phyloP scores from a whole-genome alignment of 1,139 yeast genomes.

The Hyphopichia wangnamkhiaoensis region DNA sequence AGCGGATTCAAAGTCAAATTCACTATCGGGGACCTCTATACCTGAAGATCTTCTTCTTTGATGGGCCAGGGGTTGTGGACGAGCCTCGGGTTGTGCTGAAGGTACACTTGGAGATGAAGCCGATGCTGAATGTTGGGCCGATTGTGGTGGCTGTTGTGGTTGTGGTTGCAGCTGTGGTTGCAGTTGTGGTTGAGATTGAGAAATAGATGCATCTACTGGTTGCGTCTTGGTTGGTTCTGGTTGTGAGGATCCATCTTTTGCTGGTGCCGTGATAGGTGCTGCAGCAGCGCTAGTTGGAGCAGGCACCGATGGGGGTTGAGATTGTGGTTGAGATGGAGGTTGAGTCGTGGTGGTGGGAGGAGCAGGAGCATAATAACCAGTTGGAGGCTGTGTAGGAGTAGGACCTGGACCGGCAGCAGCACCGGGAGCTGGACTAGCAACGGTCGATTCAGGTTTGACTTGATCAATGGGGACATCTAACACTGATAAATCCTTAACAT shows the following conservation, averaged over 20 bases:
- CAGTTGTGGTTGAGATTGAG: slow-evolving; percentile 10
- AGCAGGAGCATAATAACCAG: slow-evolving; percentile 10
- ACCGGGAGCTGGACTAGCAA: slow-evolving; percentile 12
- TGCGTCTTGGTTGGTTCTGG: slow-evolving; percentile 11
- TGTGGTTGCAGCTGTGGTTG: slow-evolving; percentile 9
- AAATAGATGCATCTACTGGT: slow-evolving; percentile 4
- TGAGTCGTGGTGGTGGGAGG: slow-evolving; percentile 8
- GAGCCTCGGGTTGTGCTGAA: slow-evolving; percentile 16
- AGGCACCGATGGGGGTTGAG: slow-evolving; percentile 8
- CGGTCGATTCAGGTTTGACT: slow-evolving; percentile 40
- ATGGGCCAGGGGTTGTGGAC: slow-evolving; percentile 18
- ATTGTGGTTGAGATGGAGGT: slow-evolving; percentile 8
- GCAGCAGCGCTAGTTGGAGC: slow-evolving; percentile 8
- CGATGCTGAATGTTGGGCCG: slow-evolving; percentile 9
- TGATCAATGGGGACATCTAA: slow-evolving; percentile 65
- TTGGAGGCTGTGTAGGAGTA: slow-evolving; percentile 17
- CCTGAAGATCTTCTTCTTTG: slow-evolving; percentile 36
- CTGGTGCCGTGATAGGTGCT: neutral
- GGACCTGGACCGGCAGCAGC: slow-evolving; percentile 17
- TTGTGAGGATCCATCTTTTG: no score
- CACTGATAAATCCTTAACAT: slow-evolving; percentile 86
- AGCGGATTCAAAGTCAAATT: slow-evolving; percentile 62
- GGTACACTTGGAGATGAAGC: slow-evolving; percentile 5
- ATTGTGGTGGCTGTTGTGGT: slow-evolving; percentile 13
- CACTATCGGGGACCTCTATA: slow-evolving; percentile 36